Evolutionary conservation across 73 alveolate genomes (phyloP).

Genomic region (Tetrahymena thermophila): DNA sequence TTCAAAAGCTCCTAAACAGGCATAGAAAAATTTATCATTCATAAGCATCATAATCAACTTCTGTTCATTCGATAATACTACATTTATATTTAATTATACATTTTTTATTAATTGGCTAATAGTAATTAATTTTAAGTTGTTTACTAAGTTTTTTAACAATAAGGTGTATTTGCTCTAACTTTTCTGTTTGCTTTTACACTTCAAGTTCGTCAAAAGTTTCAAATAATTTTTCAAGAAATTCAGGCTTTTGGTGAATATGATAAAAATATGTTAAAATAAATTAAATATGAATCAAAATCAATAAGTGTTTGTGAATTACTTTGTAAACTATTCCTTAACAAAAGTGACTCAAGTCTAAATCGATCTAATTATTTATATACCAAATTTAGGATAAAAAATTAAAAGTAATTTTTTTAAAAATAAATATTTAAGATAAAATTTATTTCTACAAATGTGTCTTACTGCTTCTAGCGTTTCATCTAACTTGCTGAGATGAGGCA

Average conservation of each 20-base stretch:
- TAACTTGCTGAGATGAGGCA: constrained; percentile 4
- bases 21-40: background rate
- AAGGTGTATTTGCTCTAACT: background rate
- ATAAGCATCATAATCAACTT: background rate
- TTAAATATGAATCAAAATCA: background rate
- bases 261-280: background rate
- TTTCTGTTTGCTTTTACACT: background rate
- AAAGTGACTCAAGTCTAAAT: background rate
- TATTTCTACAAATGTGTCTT: background rate
- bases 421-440: background rate
- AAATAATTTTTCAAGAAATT: background rate
- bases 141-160: background rate
- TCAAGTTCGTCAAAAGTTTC: background rate
- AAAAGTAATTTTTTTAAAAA: background rate
- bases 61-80: background rate
- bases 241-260: background rate
- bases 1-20: background rate
- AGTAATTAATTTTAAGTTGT: too few species aligned
- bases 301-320: background rate
- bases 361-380: background rate
- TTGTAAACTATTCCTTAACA: background rate
- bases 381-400: background rate
- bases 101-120: too few species aligned
- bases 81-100: background rate
- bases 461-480: constrained; percentile 2